Evolutionary conservation across 1,284 basidiomycete species (phyloP).

Genomic region (Peniophora sp.): DNA sequence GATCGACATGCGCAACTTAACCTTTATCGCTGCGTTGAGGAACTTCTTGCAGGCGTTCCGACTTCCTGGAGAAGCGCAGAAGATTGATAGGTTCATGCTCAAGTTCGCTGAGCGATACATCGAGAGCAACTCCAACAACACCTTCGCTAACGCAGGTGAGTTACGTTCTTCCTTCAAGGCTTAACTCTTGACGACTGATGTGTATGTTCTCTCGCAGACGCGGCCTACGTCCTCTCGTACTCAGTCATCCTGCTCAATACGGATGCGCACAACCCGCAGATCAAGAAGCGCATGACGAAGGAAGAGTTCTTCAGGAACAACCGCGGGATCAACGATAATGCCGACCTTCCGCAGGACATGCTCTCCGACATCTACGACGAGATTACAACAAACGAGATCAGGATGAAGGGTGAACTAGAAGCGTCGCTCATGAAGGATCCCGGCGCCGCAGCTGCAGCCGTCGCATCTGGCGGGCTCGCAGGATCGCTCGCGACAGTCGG

Average conservation of each 20-base stretch:
- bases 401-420: conserved; percentile 96
- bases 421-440: conserved; percentile 25
- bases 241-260: conserved; percentile 94
- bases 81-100: conserved; percentile 98
- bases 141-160: conserved; percentile 79
- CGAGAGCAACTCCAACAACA: conserved; percentile 72
- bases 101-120: conserved; percentile 97
- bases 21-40: conserved; percentile 85
- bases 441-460: conserved; percentile 24
- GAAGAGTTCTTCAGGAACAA: conserved; percentile 89
- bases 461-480: conserved; percentile 66
- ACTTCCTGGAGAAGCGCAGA: conserved; percentile 91
- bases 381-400: conserved; percentile 86
- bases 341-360: conserved; percentile 82
- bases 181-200: not conserved
- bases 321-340: conserved; percentile 87
- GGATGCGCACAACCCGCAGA: conserved; percentile 89
- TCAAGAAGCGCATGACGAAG: conserved; percentile 91
- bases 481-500: conserved; percentile 83
- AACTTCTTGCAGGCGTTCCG: conserved; percentile 90
- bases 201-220: conserved; percentile 43
- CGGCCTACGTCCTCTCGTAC: conserved; percentile 90
- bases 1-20: conserved; percentile 75
- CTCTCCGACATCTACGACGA: conserved; percentile 80
- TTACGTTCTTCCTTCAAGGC: too few relatives aligned